These are phyloP conservation scores for Aspergillus biplanus DNA, from an alignment of 495 filamentous ascomycete species.

Conservation along the genomic window DNA sequence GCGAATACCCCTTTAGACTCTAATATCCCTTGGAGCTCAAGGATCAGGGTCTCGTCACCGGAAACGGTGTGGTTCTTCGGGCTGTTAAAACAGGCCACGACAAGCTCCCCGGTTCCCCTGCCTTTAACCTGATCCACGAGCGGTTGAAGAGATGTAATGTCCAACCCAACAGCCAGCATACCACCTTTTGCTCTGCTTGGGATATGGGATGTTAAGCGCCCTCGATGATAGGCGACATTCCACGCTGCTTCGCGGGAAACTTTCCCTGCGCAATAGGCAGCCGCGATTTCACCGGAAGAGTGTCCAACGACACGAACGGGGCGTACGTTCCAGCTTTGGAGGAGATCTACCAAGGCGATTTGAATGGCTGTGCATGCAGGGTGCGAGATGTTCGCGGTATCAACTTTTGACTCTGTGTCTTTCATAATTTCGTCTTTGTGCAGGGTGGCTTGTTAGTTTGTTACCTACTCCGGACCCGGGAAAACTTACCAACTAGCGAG, in stretches of 20 bases:
- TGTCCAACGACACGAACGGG: slow-evolving; percentile 60
- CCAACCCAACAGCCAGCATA: not conserved
- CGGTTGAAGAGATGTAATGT: not conserved
- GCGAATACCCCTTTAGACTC: slow-evolving; percentile 30
- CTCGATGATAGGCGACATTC: slow-evolving; percentile 48
- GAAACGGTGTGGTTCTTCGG: slow-evolving; percentile 45
- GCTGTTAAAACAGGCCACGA: slow-evolving; percentile 51
- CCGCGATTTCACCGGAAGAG: slow-evolving; percentile 66
- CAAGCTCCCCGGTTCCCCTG: slow-evolving; percentile 49
- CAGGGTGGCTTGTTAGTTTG: too few species aligned
- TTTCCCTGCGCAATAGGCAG: slow-evolving; percentile 58
- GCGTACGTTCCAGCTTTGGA: slow-evolving; percentile 45
- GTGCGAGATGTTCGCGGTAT: not conserved
- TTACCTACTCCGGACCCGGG: not conserved
- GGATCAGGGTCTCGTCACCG: slow-evolving; percentile 40
- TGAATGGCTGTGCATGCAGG: slow-evolving; percentile 47
- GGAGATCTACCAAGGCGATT: slow-evolving; percentile 50
- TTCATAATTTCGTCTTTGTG: not conserved
- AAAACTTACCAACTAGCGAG: not conserved
- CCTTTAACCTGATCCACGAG: slow-evolving; percentile 37
- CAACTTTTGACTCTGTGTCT: not conserved
- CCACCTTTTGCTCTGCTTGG: not conserved
- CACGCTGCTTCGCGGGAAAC: slow-evolving; percentile 37
- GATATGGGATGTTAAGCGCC: slow-evolving; percentile 16
- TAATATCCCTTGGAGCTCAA: not conserved